Evolutionary conservation across 2,329 filamentous ascomycete species (phyloP), one percentile per base, ranked within the genome.

Genomic region (Nemania sp.): DNA sequence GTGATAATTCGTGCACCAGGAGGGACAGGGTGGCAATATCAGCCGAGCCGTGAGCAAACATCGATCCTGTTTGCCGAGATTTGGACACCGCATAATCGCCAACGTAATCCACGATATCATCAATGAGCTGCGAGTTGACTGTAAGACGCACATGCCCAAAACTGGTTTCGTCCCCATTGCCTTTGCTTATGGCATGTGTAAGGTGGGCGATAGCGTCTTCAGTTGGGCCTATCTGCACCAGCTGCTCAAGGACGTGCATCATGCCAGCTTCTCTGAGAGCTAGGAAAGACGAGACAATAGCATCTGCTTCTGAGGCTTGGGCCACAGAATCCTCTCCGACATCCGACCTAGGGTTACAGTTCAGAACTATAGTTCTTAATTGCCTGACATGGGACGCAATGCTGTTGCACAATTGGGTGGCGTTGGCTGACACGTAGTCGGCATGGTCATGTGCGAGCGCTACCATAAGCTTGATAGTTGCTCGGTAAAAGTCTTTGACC

Each of bases 381-480:
- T 98, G 95, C 15, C 89, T 88, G 76, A 91, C 95, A 71, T 95
- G 90, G 52, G 87, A 85, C 1, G 93, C 91, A 59, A 98, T 89
- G 70, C 86, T 87, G 68, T 90, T 88, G 77, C 89, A 92, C 54
- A 99, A 85, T 67, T 87, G 86, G 67, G 91, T 87, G 72, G 96
- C 91, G 74, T 96, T 92, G 68, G 93, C 91, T 5, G 91, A 90
- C 43, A 99, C 79, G 75, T 97, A 99, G 58, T 97, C 92, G 0
- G 94, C 90, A 76, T 92, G 98, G 74, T 99, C 95, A 72, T 98
- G 95, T 68, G 97, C 91, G 54, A 99, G 80, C 54, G 96, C 84
- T 35, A 96, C 80, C 56, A 98, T 79, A 61, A 97, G 85, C 71
- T 96, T 92, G 49, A 96, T 79, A 1, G 90, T 86, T 9, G 89